Base-by-base conservation (phyloP, 1,139 yeast species). In the Yamadazyma dendronema region DNA sequence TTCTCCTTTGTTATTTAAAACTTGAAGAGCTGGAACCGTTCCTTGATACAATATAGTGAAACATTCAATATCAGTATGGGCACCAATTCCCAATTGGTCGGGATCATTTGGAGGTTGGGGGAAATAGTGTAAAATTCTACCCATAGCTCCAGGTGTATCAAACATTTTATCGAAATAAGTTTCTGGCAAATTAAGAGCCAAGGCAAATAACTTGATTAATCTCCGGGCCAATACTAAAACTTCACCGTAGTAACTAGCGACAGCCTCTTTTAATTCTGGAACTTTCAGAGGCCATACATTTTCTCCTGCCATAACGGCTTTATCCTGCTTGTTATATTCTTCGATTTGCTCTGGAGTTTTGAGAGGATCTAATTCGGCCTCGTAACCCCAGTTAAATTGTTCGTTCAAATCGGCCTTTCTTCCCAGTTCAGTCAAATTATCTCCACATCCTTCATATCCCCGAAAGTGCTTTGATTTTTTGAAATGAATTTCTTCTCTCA, bases 321-420 rank as follows among this genome's bases (percentile, higher is more conserved):
- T 43, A 11, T 25, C 28, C 11, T 16, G 26, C 8, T 28, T 17
- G 22, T 43, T 36, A 28, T 44, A 44, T 12, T 38, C 33, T 17
- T 39, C 33, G 16, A 46, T 31, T 15, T 46, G 41, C 22, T 43
- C 41, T 33, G 26, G 28, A 13, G 47, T 33, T 25, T 41, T 41
- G n/a, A 30, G 28, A 8, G 50, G 50, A 29, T 44, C 50, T 13
- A 46, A 28, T n/a, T 35, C 34, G 7, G 49, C 47, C 17, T 46
- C 49, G 30, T 46, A 45, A 1, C 50, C 50, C 49, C 50, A 45
- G 27, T 43, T 43, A 36, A 46, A 46, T 24, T 45, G 49, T 39
- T 46, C 50, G 29, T 46, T 46, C 31, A 46, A 41, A 28, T 46
- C 50, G 2, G 50, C 47, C 24, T 34, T 41, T 22, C 34, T 43